A percentile compares a stretch with the other conserved stretches of the same genome.
These are phyloP conservation scores for Baorangia bicolor DNA, from an alignment of 768 basidiomycete genomes.

Conservation along the genomic window DNA sequence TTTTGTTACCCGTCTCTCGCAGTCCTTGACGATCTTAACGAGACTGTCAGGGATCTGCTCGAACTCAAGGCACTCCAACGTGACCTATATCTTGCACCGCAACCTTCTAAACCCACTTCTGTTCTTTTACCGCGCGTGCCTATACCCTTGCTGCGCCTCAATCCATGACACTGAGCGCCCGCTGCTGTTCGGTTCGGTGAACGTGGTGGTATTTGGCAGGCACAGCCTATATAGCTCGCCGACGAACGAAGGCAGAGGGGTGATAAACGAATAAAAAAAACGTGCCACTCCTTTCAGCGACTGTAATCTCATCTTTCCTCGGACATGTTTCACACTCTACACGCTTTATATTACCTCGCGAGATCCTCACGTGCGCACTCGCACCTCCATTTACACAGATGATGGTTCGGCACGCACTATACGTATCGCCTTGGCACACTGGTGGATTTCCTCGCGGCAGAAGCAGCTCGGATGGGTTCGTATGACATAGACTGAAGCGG, in stretches of 20 bases:
- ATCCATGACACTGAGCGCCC: constrained; percentile 21
- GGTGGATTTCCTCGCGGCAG: not conserved
- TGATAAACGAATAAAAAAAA: not conserved
- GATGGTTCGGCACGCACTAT: not conserved
- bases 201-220: not conserved
- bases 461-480: too few species aligned
- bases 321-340: not conserved
- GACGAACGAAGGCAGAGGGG: not conserved
- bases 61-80: constrained; percentile 71
- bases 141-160: constrained; percentile 61
- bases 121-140: constrained; percentile 55
- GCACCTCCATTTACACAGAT: not conserved
- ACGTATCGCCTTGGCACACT: not conserved
- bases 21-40: not conserved
- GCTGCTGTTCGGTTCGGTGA: not conserved
- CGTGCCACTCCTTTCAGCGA: not conserved
- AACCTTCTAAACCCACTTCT: constrained; percentile 42
- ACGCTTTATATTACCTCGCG: not conserved
- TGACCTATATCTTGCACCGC: constrained; percentile 58
- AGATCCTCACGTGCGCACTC: not conserved
- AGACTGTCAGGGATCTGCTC: constrained; percentile 50
- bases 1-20: constrained; percentile 12
- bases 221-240: not conserved
- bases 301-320: not conserved
- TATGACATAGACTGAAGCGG: too few species aligned